A percentile compares a stretch with the other conserved stretches of the same genome.
Evolutionary conservation across 164 flowering plant genomes (phyloP).

Genomic region (Chloranthus sessilifolius): DNA sequence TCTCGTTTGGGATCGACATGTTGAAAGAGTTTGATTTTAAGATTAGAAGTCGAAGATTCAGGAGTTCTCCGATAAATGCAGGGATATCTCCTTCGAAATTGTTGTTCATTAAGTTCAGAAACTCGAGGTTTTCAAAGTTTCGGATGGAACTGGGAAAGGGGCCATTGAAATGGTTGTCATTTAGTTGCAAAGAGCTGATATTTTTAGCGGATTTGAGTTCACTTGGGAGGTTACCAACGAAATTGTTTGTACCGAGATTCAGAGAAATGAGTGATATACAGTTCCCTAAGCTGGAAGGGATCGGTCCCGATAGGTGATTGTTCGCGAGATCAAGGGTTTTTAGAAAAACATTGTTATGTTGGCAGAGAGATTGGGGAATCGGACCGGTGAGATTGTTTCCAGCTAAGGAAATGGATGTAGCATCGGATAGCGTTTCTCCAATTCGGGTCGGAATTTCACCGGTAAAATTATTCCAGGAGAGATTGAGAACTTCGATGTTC

Average conservation of each 20-base stretch:
- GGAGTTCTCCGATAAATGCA: neutral
- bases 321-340: conserved; percentile 14
- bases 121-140: conserved; percentile 4
- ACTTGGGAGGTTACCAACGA: conserved; percentile 10
- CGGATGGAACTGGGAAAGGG: conserved; percentile 10
- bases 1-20: conserved; percentile 3
- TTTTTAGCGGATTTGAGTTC: conserved; percentile 4
- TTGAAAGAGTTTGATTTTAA: conserved; percentile 1
- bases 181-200: conserved; percentile 1
- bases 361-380: conserved; percentile 10
- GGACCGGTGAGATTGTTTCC: conserved; percentile 13
- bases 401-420: conserved; percentile 5
- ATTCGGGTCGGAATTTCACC: conserved; percentile 11
- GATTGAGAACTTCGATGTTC: conserved; percentile 9
- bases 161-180: conserved; percentile 9
- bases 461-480: conserved; percentile 15
- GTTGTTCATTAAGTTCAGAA: conserved; percentile 9
- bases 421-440: conserved; percentile 4
- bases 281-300: conserved; percentile 9
- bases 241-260: conserved; percentile 10
- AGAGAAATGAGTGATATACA: conserved; percentile 13
- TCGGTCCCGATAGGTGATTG: conserved; percentile 7
- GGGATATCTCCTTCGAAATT: conserved; percentile 1
- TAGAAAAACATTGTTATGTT: conserved; percentile 3
- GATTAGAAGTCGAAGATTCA: neutral